These are phyloP conservation scores for Macrolepiota dolichaula DNA, from an alignment of 768 basidiomycete species.

Conservation along the genomic window DNA sequence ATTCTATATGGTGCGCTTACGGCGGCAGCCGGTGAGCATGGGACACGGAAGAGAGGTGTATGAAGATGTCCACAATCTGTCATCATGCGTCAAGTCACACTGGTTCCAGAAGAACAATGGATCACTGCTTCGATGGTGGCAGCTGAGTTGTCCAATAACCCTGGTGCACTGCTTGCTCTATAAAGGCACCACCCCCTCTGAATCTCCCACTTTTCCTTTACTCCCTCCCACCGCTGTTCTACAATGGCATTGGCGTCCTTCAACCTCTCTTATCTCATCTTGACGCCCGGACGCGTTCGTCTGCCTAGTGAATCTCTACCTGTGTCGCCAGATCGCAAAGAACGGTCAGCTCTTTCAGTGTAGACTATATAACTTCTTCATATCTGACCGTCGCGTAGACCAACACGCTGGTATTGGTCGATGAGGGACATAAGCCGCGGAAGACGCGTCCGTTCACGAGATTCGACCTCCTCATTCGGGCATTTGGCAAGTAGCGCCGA, in stretches of 20 bases:
- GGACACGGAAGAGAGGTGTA: not conserved
- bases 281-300: conserved; percentile 49
- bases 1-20: not conserved
- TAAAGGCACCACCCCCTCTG: conserved; percentile 3
- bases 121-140: not conserved
- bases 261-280: conserved; percentile 50
- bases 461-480: not conserved
- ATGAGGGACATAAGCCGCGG: conserved; percentile 9
- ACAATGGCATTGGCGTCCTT: conserved; percentile 29
- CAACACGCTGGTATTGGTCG: conserved; percentile 7
- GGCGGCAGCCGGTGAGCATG: not conserved
- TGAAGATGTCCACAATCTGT: not conserved
- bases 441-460: not conserved
- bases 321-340: conserved; percentile 18
- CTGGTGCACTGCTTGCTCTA: not conserved
- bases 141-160: not conserved
- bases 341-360: conserved; percentile 12
- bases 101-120: conserved; percentile 6
- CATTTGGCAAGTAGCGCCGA: not conserved
- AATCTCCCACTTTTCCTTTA: not conserved
- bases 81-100: not conserved
- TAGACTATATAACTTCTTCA: not conserved
- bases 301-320: conserved; percentile 38
- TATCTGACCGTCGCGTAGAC: not conserved
- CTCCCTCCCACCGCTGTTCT: not conserved